Percentiles rank a stretch among this genome's conserved stretches.
These are phyloP conservation scores for Rhodotorula sp. DNA, from an alignment of 1,284 basidiomycete genomes.

Conservation along the genomic window DNA sequence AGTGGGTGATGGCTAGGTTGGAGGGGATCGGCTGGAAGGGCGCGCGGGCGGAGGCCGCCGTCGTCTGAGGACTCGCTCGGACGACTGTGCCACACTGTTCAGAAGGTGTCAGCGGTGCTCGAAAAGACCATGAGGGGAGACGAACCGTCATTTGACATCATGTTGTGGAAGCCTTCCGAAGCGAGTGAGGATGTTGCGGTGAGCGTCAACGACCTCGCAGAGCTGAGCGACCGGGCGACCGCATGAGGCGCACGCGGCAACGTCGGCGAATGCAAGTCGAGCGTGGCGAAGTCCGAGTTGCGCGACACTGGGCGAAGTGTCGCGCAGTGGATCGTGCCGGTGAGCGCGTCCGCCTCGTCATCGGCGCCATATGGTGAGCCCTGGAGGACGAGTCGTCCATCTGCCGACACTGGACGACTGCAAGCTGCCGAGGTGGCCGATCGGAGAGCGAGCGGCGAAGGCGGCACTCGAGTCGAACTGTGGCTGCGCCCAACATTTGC, in stretches of 20 bases:
- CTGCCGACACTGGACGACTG: background rate
- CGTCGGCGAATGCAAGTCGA: background rate
- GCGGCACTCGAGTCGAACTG: background rate
- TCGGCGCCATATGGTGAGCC: slow-evolving; percentile 9
- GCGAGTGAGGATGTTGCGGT: slow-evolving; percentile 8
- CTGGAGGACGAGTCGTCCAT: slow-evolving; percentile 11
- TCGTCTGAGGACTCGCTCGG: background rate
- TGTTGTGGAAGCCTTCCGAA: slow-evolving; percentile 14
- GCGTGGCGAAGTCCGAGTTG: background rate
- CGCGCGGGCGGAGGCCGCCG: background rate
- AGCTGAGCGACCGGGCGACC: background rate
- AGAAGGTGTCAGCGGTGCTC: too few species aligned
- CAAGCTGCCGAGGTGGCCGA: background rate
- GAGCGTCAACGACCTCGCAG: background rate
- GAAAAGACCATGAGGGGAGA: too few species aligned
- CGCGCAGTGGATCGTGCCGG: slow-evolving; percentile 34
- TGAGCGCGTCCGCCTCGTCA: slow-evolving; percentile 21
- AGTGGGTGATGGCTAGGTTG: slow-evolving; percentile 9
- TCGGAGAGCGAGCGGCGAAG: background rate
- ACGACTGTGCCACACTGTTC: background rate
- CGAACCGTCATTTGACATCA: slow-evolving; percentile 10
- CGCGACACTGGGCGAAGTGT: slow-evolving; percentile 25
- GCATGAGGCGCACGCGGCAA: background rate
- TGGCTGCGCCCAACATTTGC: too few species aligned
- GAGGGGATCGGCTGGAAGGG: background rate